These are phyloP conservation scores for Cladosporium cucumerinum DNA, from an alignment of 2,329 filamentous ascomycete genomes.

Conservation along the genomic window DNA sequence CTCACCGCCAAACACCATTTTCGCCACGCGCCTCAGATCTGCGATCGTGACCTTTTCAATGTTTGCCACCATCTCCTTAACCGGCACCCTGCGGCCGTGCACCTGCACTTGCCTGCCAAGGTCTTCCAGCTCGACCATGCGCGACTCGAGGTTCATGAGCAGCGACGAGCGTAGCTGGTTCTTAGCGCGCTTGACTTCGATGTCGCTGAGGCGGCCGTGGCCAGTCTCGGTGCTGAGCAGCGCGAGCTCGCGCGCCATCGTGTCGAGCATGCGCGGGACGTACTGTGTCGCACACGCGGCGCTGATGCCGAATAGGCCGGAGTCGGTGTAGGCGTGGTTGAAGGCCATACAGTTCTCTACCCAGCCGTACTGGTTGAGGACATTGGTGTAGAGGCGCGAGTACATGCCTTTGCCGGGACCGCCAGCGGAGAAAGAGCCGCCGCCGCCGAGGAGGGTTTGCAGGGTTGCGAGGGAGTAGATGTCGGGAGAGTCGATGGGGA, in stretches of 20 bases:
- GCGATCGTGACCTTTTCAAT: constrained; percentile 78
- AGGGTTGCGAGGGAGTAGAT: constrained; percentile 95
- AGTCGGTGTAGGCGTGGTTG: constrained; percentile 96
- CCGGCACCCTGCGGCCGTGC: constrained; percentile 88
- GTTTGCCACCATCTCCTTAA: constrained; percentile 84
- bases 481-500: constrained; percentile 84
- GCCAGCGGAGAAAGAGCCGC: constrained; percentile 93
- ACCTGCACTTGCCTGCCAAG: constrained; percentile 92
- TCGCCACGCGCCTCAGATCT: constrained; percentile 79
- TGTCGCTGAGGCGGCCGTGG: constrained; percentile 65
- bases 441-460: constrained; percentile 91
- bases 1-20: constrained; percentile 70
- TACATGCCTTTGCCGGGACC: constrained; percentile 99
- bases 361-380: constrained; percentile 96
- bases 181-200: constrained; percentile 88
- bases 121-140: constrained; percentile 97
- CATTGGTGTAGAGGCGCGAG: constrained; percentile 93
- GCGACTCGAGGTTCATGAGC: constrained; percentile 94
- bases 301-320: constrained; percentile 89
- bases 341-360: constrained; percentile 94
- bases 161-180: constrained; percentile 89
- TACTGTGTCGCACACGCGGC: constrained; percentile 77
- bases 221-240: constrained; percentile 73
- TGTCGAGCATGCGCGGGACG: constrained; percentile 81
- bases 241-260: constrained; percentile 88